These are phyloP conservation scores for Russula foetens DNA, from an alignment of 768 basidiomycete species.

Conservation along the genomic window DNA sequence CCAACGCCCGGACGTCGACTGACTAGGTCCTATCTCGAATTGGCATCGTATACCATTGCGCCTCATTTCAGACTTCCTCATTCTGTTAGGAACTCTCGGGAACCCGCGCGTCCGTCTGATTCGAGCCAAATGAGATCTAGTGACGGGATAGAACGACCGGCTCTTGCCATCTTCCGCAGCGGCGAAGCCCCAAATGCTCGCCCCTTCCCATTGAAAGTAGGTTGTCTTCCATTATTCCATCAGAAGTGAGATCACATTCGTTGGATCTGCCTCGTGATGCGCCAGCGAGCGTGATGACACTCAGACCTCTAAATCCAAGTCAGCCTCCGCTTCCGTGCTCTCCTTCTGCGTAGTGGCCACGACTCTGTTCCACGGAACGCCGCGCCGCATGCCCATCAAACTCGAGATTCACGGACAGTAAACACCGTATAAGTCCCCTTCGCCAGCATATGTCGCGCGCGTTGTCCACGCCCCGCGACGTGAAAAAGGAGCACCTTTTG, in stretches of 20 bases:
- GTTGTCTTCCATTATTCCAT: too few species aligned
- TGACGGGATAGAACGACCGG: too few species aligned
- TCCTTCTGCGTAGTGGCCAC: background rate
- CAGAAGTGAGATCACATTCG: too few species aligned
- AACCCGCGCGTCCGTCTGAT: background rate
- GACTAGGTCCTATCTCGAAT: background rate
- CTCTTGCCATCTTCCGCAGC: too few species aligned
- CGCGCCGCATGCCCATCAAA: background rate
- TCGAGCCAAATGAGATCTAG: background rate
- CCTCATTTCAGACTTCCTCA: background rate
- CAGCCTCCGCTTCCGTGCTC: background rate
- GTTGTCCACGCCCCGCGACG: too few species aligned
- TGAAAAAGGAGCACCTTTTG: too few species aligned
- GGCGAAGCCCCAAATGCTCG: too few species aligned
- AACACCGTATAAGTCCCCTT: too few species aligned
- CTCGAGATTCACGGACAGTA: background rate
- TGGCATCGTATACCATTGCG: background rate
- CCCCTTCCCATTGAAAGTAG: too few species aligned
- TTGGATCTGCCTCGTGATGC: too few species aligned
- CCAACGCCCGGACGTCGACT: background rate
- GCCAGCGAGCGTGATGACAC: background rate
- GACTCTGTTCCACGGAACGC: background rate
- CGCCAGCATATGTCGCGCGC: too few species aligned
- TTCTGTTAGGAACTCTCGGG: too few species aligned
- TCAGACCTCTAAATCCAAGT: background rate